Conservation (phyloP, 225 moss, liverwort and hornwort genomes). For the Sphagnum contortum region DNA sequence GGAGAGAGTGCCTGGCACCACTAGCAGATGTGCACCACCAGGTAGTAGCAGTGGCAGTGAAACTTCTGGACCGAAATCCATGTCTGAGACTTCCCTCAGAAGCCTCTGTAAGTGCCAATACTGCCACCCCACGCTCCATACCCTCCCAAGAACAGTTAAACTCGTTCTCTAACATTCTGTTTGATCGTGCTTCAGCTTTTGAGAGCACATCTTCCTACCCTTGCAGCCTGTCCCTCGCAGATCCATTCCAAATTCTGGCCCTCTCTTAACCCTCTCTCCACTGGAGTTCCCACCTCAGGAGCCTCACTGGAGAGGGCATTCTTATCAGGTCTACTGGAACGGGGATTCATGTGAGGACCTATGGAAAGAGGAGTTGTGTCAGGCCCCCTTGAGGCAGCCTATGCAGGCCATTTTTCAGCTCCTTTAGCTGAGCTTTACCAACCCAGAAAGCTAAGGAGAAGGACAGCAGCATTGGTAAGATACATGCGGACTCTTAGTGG, state of each 20-base stretch:
- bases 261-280: constrained; percentile 27
- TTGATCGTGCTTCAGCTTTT: constrained; percentile 88
- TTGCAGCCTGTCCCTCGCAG: constrained; percentile 53
- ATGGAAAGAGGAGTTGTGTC: constrained; percentile 77
- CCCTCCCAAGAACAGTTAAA: constrained; percentile 80
- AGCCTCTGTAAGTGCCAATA: constrained; percentile 95
- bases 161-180: constrained; percentile 74
- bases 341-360: constrained; percentile 92
- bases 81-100: constrained; percentile 78
- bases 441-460: constrained; percentile 18
- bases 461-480: constrained; percentile 49
- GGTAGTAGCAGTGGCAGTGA: neutral
- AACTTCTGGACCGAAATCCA: constrained; percentile 30
- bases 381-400: constrained; percentile 61
- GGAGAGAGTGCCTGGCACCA: constrained; percentile 23
- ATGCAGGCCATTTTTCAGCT: constrained; percentile 86
- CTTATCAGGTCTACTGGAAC: constrained; percentile 88
- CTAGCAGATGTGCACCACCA: constrained; percentile 23
- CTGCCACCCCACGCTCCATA: constrained; percentile 82
- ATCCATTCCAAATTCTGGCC: constrained; percentile 45
- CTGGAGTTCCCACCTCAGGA: constrained; percentile 42
- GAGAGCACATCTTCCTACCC: constrained; percentile 88
- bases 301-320: constrained; percentile 87
- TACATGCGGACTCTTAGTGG: constrained; percentile 68
- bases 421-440: constrained; percentile 49